Evolutionary conservation across 2,329 filamentous ascomycete genomes (phyloP), one percentile per base, ranked within the genome.

Genomic region (Thielaviopsis punctulata): DNA sequence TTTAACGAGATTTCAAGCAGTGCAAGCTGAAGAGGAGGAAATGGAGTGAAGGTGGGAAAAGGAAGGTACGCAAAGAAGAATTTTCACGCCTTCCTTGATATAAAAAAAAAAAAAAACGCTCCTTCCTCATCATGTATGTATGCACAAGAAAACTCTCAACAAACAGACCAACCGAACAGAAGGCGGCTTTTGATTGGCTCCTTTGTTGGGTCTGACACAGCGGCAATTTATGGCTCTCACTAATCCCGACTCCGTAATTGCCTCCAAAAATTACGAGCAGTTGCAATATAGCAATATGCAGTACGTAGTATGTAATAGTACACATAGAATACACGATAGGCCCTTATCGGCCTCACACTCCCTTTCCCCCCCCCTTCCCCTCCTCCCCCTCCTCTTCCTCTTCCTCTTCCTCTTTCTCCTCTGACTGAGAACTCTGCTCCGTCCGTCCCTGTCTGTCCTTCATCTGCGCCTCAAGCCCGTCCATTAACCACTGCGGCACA

Each of bases 401-500:
- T 4, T 46, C 41, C 4, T 46, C 18, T 19, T 49, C 19, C 19
- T 24, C 22, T 30, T 43, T 15, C 15, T 53, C n/a, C 41, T 50
- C 9, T 49, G 22, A 39, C 39, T n/a, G n/a, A n/a, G n/a, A n/a
- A n/a, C 39, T 45, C 39, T 49, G 21, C 15, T 23, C 22, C 10
- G 21, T 27, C 22, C 18, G 13, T 46, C 10, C 12, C 19, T 48
- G 15, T 12, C 21, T 49, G 22, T 43, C 39, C 19, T 27, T 45
- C 49, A 47, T 21, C 44, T 46, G 48, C 19, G 23, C 18, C 48
- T 65, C 62, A 45, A 77, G 58, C 13, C 66, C 66, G 19, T 59
- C 59, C 51, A 71, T 67, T 62, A 80, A 52, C 90, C 90, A 96
- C 41, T 79, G 71, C 0, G 89, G 88, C 59, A 95, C 80, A 65